Percentiles rank a stretch among this genome's conserved stretches.
Conservation (phyloP, 1,284 basidiomycete genomes). For the Stereum hirsutum region DNA sequence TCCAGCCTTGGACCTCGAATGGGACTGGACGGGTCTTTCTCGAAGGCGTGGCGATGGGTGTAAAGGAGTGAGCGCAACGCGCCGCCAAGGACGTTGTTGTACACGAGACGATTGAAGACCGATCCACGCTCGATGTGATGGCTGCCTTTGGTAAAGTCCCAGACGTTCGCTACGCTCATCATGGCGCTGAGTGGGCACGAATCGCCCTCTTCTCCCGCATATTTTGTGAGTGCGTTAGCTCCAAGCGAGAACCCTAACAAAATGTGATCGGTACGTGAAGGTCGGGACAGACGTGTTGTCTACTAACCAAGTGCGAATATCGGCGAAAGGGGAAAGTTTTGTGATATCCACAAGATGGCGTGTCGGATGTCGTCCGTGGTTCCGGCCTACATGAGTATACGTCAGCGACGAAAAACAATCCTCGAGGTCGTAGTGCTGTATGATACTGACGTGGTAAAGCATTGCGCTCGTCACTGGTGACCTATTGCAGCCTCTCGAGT, state of each 20-base stretch:
- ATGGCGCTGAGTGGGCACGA: constrained; percentile 16
- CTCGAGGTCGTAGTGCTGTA: constrained; percentile 3
- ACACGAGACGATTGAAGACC: constrained; percentile 12
- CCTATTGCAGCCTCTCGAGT: constrained; percentile 20
- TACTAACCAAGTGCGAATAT: constrained; percentile 16
- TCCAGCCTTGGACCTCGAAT: constrained; percentile 9
- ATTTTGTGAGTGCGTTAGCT: constrained; percentile 19
- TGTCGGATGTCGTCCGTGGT: constrained; percentile 19
- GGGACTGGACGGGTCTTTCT: constrained; percentile 3
- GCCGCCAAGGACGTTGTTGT: constrained; percentile 16
- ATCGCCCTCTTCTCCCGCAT: constrained; percentile 18
- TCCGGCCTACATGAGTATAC: constrained; percentile 14
- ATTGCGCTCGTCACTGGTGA: constrained; percentile 17
- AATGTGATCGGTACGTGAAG: background rate
- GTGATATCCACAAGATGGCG: constrained; percentile 17
- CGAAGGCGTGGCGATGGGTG: constrained; percentile 13
- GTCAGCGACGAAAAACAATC: background rate
- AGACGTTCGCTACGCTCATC: constrained; percentile 17
- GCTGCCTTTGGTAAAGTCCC: constrained; percentile 17
- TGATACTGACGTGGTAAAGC: constrained; percentile 17
- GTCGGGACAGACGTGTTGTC: background rate
- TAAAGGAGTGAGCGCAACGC: constrained; percentile 15
- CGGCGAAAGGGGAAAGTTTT: constrained; percentile 15
- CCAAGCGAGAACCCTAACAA: constrained; percentile 18
- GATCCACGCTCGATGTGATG: constrained; percentile 12